Base-by-base conservation (phyloP, 768 basidiomycete species). In the Amanita inopinata region DNA sequence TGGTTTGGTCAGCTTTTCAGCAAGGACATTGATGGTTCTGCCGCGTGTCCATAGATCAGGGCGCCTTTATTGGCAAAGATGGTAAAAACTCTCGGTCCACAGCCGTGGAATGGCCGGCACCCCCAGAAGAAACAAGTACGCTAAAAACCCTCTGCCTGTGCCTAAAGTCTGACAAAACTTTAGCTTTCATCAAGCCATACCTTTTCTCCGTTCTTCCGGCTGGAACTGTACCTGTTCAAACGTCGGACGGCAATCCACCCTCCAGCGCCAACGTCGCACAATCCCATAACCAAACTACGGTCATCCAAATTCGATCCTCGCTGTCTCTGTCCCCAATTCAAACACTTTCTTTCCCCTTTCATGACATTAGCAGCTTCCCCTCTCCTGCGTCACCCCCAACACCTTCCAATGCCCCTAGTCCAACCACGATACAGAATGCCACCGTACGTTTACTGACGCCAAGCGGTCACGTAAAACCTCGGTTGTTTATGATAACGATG, bases 131-230 rank as follows among this genome's bases (percentile, higher is more conserved):
- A 48, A 69, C 83, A 49, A 15, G 51, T 44, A 17, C 3, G 31
- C 17, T 3, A 25, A 10, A 17, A 4, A 14, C 18, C 17, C 23
- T 12, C 5, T 46, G 1, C 5, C 17, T 30, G 10, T 20, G 15
- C 2, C 15, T 12, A 2, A 19, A 5, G 15, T 43, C 43, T 51
- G 18, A 17, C 15, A 17, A 18, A 1, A 15, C 2, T 18, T 23
- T 49, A 85, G 87, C 78, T 3, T 80, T 77, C 42, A 66, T 85
- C 40, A 78, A 76, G 49, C 88, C 89, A 1, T 92, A 90, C 50
- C 63, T 91, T 11, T 71, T 88, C 50, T 76, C 85, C 5, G 66
- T 86, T 18, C 67, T 90, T 7, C 85, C 88, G 3, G 65, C 81
- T 0, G 82, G 82, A 1, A 70, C 78, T 1, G 71, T 83, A 3